These are phyloP conservation scores for Amanita phalloides DNA, from an alignment of 768 basidiomycete species.

Conservation along the genomic window DNA sequence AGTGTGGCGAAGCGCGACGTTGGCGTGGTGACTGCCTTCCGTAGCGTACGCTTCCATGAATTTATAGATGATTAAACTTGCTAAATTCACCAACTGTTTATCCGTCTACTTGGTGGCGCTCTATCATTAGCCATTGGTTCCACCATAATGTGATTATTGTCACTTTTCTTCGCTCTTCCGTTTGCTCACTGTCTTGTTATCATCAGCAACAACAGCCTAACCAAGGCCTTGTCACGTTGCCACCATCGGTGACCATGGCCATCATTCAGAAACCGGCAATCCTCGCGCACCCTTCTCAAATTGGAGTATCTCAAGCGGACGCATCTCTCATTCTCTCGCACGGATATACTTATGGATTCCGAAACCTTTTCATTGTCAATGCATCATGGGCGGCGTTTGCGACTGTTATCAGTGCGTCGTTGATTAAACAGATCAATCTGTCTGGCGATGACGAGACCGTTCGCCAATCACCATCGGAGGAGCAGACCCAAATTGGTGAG, in stretches of 20 bases:
- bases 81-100: neutral
- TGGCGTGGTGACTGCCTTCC: neutral
- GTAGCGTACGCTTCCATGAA: neutral
- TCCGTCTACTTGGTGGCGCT: neutral
- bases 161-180: too few relatives aligned
- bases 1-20: neutral
- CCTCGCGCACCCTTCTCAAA: neutral
- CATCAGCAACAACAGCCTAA: too few relatives aligned
- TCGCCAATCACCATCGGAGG: constrained; percentile 9
- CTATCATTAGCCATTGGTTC: neutral
- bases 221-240: too few relatives aligned
- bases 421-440: neutral
- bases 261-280: neutral
- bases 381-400: neutral
- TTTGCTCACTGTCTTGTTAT: too few relatives aligned
- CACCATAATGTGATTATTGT: neutral
- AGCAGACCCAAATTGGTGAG: neutral
- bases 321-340: neutral
- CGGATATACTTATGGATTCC: neutral
- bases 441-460: neutral
- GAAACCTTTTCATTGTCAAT: neutral
- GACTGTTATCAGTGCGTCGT: neutral
- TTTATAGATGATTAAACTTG: neutral
- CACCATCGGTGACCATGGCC: too few relatives aligned
- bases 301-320: neutral